These are phyloP conservation scores for Ensete glaucum DNA, from an alignment of 176 grass and related monocot genomes.

Conservation along the genomic window DNA sequence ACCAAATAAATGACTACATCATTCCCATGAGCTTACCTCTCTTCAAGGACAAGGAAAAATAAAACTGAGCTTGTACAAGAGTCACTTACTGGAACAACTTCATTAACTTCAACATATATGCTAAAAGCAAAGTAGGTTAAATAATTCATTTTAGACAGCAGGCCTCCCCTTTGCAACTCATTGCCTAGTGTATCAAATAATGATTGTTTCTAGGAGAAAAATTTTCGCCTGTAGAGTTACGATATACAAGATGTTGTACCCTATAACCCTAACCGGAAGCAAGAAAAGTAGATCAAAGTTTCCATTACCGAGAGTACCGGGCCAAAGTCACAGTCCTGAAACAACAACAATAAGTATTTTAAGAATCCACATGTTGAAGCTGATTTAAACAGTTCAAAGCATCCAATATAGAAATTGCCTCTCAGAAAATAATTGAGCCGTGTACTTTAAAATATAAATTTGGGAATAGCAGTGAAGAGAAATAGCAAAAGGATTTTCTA, in stretches of 20 bases:
- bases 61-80: neutral
- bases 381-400: too few species aligned
- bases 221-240: neutral
- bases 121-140: neutral
- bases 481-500: too few species aligned
- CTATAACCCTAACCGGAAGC: neutral
- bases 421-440: too few species aligned
- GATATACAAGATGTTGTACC: neutral
- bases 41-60: neutral
- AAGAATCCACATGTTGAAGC: too few species aligned
- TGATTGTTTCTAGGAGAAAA: neutral
- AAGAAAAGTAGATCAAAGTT: neutral
- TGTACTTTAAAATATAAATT: too few species aligned
- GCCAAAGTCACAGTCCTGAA: neutral
- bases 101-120: neutral
- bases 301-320: neutral
- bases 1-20: neutral
- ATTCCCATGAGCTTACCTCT: neutral
- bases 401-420: too few species aligned
- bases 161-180: neutral
- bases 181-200: neutral
- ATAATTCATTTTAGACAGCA: neutral
- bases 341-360: neutral
- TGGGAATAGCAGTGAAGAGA: too few species aligned
- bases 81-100: neutral